Percentiles rank a stretch among this genome's conserved stretches.
phyloP scores from a whole-genome alignment of 371 early-diverging fungal species.

The Apophysomyces elegans region DNA sequence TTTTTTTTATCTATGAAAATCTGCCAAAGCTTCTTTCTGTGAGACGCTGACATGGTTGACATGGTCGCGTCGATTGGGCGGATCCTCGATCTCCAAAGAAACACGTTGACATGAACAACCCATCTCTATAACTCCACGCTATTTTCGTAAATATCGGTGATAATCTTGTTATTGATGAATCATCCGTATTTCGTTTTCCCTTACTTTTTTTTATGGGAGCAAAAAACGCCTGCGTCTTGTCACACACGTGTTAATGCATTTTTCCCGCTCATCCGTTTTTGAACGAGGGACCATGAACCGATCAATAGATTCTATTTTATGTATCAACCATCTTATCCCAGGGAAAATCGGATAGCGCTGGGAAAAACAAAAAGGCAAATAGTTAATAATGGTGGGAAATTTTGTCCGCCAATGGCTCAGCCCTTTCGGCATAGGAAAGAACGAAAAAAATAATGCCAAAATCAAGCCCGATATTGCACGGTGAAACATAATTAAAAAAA shows the following conservation, averaged over 20 bases:
- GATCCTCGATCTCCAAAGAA: too few species aligned
- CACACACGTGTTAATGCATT: conserved; percentile 3
- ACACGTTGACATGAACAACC: too few species aligned
- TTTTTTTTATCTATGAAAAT: background rate
- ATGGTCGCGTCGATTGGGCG: too few species aligned
- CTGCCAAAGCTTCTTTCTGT: conserved; percentile 1
- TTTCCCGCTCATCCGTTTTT: conserved; percentile 5
- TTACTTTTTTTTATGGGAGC: background rate
- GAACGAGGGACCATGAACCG: background rate
- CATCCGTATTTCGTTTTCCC: background rate
- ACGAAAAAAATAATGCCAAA: too few species aligned
- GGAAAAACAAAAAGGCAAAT: too few species aligned
- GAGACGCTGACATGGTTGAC: background rate
- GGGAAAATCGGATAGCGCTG: conserved; percentile 1
- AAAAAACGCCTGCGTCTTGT: too few species aligned
- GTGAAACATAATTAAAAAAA: conserved; percentile 7
- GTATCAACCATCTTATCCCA: background rate
- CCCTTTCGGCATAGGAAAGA: background rate
- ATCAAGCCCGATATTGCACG: background rate
- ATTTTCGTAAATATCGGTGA: background rate
- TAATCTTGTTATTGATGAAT: conserved; percentile 3
- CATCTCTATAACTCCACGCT: too few species aligned
- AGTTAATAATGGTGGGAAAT: background rate
- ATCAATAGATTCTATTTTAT: background rate
- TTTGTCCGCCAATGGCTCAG: background rate